Evolutionary conservation across 176 grass and related monocot genomes (phyloP), one percentile per base, ranked within the genome.

Genomic region (Avena atlantica): DNA sequence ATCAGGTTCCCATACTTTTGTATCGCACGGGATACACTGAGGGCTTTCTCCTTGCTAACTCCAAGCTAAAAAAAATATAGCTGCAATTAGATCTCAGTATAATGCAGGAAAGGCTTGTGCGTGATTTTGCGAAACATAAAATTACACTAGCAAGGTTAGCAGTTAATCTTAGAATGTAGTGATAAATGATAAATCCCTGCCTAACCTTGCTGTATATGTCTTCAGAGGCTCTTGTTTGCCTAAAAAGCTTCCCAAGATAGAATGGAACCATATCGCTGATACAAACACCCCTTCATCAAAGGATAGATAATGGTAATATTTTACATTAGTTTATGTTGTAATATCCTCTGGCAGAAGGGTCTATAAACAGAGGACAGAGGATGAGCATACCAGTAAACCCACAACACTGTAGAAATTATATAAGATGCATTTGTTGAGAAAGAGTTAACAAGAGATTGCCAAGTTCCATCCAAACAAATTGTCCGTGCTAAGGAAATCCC

Each of bases 201-300:
- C 71, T 81, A 76, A 97, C 93, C 87, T 95, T 97, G 79, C 77
- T 88, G 88, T 66, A 87, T 90, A 97, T 91, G 78, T 90, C 83
- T 85, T 87, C 72, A 72, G 95, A 93, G 78, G 91, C 95, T 86
- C 74, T 91, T 9, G 89, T 93, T 86, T 93, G 79, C 61, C 92
- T 91, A 84, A 97, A 95, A 80, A 95, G 34, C 78, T 92, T 95
- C 15, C 95, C 95, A 19, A 95, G 19, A 78, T 90, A 97, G 72
- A 97, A 97, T 47, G 93, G 93, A 78, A 95, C 84, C 93, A 97
- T 89, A 87, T 97, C 93, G 19, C 93, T 97, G 19, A 97, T 89
- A 87, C 93, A 97, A 89, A 97, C 93, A 12, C 95, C 95, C 95
- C 95, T 97, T 76, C 61, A 88, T 75, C 12, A 82, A 76, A 40